Conservation (phyloP, 2,329 filamentous ascomycete species). For the Phialemonium atrogriseum region DNA sequence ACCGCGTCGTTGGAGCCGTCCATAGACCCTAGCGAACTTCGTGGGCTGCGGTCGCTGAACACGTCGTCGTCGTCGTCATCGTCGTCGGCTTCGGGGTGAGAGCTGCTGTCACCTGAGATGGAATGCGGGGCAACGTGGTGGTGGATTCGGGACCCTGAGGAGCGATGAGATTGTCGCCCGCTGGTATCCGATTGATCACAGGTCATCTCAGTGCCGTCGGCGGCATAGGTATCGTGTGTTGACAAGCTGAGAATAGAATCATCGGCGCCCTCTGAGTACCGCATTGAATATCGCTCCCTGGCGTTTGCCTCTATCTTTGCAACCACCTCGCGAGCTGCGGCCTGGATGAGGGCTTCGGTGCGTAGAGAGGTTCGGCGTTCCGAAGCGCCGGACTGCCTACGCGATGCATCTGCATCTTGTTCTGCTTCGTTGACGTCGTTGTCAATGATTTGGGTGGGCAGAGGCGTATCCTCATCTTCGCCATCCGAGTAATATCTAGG, state of each 20-base stretch:
- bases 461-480: conserved; percentile 6
- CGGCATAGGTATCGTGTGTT: conserved; percentile 9
- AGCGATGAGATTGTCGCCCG: conserved; percentile 7
- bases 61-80: conserved; percentile 48
- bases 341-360: conserved; percentile 45
- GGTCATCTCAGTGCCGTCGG: conserved; percentile 6
- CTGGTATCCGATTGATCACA: conserved; percentile 4
- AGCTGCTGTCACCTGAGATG: conserved; percentile 35
- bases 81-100: conserved; percentile 43
- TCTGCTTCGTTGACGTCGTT: too few relatives aligned
- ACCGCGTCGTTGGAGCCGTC: conserved; percentile 12
- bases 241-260: conserved; percentile 11
- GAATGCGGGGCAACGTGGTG: conserved; percentile 12
- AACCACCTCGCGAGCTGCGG: conserved; percentile 42
- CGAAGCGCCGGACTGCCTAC: too few relatives aligned
- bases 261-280: conserved; percentile 11
- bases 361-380: conserved; percentile 31
- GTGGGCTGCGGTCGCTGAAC: conserved; percentile 49
- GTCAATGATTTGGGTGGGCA: conserved; percentile 1
- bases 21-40: conserved; percentile 48
- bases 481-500: background rate
- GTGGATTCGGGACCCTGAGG: conserved; percentile 12
- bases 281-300: conserved; percentile 10
- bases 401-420: too few relatives aligned
- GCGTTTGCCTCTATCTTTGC: conserved; percentile 34